Base-by-base conservation (phyloP, 164 flowering plant species). In the Protea cynaroides region DNA sequence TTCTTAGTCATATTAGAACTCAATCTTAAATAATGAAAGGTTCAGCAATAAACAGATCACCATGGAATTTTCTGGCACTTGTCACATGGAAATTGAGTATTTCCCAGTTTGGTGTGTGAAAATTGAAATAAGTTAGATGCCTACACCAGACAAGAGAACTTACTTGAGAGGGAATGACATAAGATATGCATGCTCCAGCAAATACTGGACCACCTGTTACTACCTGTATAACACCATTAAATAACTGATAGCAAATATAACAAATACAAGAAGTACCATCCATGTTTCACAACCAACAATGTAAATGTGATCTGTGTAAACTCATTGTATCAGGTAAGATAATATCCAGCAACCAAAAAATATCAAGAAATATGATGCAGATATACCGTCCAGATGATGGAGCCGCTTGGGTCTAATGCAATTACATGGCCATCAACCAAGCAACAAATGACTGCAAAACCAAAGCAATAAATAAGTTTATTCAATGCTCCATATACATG, bases 401-500 rank as follows among this genome's bases (percentile, higher is more conserved):
- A 76, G 65, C 98, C 98, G 67, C 67, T 66, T 34, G 70, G 58
- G 73, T 75, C 75, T 66, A 92, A 63, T 17, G 82, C 84, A 63
- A 83, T 59, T 38, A 92, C 83, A 61, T 75, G 78, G 13, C 98
- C 98, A 77, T 90, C 81, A 60, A 92, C 98, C 76, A 83, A 80
- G 82, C 98, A 90, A 71, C 95, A 92, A 70, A 92, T 80, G 63
- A 92, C 98, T 92, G 86, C 72, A 71, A 62, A 60, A 54, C 21
- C 65, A 65, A 61, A 46, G 13, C 49, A 47, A 46, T 47, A 22
- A 6, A 57, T n/a, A 36, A 36, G 47, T 46, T 40, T 38, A 59
- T 37, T 56, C 47, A 17, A 23, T 51, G 65, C 12, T 15, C 25
- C 17, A 43, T 12, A 47, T 46, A 49, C 49, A 18, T 17, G 10